These are phyloP conservation scores for Mycena rebaudengoi DNA, from an alignment of 768 basidiomycete genomes.

Conservation along the genomic window DNA sequence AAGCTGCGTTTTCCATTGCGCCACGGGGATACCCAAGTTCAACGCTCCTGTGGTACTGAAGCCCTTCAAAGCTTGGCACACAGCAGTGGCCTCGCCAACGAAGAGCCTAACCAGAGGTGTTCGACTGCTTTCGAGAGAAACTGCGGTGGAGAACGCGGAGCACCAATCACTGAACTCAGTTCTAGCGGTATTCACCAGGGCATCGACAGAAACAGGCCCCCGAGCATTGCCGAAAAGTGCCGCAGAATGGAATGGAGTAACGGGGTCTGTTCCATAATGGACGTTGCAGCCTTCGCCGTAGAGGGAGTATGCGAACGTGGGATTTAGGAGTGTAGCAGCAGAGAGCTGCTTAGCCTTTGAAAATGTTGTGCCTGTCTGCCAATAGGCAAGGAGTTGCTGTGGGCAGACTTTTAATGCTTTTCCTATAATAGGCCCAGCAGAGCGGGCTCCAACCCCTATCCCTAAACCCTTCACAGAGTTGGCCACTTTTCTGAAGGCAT, in stretches of 20 bases:
- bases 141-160: neutral
- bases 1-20: slow-evolving; percentile 41
- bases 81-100: slow-evolving; percentile 48
- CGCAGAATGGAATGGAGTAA: slow-evolving; percentile 49
- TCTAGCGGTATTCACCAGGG: slow-evolving; percentile 22
- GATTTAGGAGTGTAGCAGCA: slow-evolving; percentile 47
- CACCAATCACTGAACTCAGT: slow-evolving; percentile 31
- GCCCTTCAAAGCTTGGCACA: slow-evolving; percentile 45
- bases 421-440: slow-evolving; percentile 47
- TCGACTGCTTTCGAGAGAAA: neutral
- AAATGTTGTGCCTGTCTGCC: slow-evolving; percentile 52
- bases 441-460: slow-evolving; percentile 28
- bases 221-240: slow-evolving; percentile 1
- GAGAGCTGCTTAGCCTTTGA: slow-evolving; percentile 20
- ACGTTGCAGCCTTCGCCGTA: slow-evolving; percentile 48
- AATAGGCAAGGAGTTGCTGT: slow-evolving; percentile 43
- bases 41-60: slow-evolving; percentile 26
- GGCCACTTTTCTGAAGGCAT: slow-evolving; percentile 9
- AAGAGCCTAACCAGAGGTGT: slow-evolving; percentile 46
- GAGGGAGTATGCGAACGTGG: slow-evolving; percentile 53
- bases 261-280: slow-evolving; percentile 55
- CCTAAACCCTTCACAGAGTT: slow-evolving; percentile 15
- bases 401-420: slow-evolving; percentile 20
- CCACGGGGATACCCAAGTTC: slow-evolving; percentile 40
- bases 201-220: neutral